phyloP scores from a whole-genome alignment of 176 grass and related monocot genomes.

The Hordeum marinum region DNA sequence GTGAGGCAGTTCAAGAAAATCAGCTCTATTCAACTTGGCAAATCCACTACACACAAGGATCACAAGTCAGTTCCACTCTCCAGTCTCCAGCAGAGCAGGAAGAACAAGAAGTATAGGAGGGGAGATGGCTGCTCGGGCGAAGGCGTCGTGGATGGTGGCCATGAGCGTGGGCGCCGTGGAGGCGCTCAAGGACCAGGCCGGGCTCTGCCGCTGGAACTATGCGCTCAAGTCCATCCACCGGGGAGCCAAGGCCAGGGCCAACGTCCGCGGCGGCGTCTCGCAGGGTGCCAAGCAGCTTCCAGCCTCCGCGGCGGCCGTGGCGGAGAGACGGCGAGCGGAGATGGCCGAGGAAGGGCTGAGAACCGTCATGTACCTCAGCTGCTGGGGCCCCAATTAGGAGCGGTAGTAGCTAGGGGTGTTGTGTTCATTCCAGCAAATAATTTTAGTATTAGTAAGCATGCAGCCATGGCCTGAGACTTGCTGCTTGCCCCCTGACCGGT shows the following conservation, averaged over 20 bases:
- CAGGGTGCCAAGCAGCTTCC: conserved; percentile 15
- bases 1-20: not conserved
- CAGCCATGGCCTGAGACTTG: too few relatives aligned
- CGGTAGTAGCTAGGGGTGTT: not conserved
- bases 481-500: too few relatives aligned
- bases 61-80: too few relatives aligned
- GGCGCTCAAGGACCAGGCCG: conserved; percentile 60
- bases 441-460: too few relatives aligned
- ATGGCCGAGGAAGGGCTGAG: conserved; percentile 51
- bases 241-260: conserved; percentile 19
- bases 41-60: too few relatives aligned
- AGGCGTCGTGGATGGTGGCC: conserved; percentile 45
- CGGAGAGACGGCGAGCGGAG: not conserved
- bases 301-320: not conserved
- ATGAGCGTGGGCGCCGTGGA: conserved; percentile 57
- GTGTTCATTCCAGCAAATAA: too few relatives aligned
- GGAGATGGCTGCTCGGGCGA: conserved; percentile 30
- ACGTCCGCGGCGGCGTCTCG: not conserved
- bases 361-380: conserved; percentile 63
- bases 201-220: conserved; percentile 73
- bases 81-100: not conserved
- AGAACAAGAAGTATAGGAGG: not conserved
- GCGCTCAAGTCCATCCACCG: conserved; percentile 37
- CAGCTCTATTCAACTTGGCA: too few relatives aligned
- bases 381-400: conserved; percentile 50